Evolutionary conservation across 371 early-diverging fungal species (phyloP).

Genomic region (Actinomortierella ambigua): DNA sequence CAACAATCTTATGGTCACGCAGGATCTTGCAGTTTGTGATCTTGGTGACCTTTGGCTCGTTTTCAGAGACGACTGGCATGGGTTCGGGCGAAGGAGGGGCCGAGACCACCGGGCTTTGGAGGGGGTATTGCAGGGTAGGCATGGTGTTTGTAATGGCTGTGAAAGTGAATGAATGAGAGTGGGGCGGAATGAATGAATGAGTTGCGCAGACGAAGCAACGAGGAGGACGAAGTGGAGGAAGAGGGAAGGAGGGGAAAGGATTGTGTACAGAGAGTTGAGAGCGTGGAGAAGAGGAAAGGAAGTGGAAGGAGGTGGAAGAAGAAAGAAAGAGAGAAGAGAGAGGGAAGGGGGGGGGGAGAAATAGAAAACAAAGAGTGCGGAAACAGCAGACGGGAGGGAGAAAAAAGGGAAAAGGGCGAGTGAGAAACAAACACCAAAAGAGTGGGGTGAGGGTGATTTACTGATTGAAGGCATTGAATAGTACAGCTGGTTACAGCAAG

Average conservation of each 20-base stretch:
- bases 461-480: no score
- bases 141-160: neutral
- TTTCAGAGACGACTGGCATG: slow-evolving; percentile 30
- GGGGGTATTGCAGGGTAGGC: slow-evolving; percentile 39
- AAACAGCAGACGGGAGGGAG: neutral
- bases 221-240: neutral
- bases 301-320: neutral
- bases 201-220: no score
- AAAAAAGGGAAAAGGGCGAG: slow-evolving; percentile 11
- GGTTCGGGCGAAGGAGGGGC: slow-evolving; percentile 36
- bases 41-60: slow-evolving; percentile 66
- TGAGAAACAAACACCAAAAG: neutral
- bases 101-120: slow-evolving; percentile 19
- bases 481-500: neutral
- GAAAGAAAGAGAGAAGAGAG: neutral
- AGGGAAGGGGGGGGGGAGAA: neutral
- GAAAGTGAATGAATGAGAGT: neutral
- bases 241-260: slow-evolving; percentile 6
- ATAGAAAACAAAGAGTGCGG: neutral
- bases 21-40: slow-evolving; percentile 80
- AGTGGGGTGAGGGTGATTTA: neutral
- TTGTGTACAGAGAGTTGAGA: neutral
- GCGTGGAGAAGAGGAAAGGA: neutral
- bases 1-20: slow-evolving; percentile 71
- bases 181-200: neutral